Evolutionary conservation across 2,329 filamentous ascomycete species (phyloP).

Genomic region (Thermoascus crustaceus): DNA sequence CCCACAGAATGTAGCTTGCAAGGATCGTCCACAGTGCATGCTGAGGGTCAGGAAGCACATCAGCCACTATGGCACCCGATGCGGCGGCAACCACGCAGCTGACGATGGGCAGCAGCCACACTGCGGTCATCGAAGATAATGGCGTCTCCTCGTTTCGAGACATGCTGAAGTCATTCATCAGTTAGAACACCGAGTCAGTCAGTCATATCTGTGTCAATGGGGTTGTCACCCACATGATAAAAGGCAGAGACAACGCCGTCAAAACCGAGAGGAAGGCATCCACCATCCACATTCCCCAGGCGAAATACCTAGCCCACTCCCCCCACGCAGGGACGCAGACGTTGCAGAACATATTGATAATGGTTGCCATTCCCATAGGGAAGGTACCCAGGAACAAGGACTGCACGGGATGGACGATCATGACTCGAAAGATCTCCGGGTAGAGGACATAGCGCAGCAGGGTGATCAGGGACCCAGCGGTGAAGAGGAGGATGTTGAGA

Average conservation of each 20-base stretch:
- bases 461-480: conserved; percentile 39
- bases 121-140: conserved; percentile 56
- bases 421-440: conserved; percentile 56
- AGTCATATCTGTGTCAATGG: neutral
- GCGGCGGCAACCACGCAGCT: conserved; percentile 59
- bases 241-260: conserved; percentile 50
- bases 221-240: conserved; percentile 42
- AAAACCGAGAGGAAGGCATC: conserved; percentile 47
- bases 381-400: conserved; percentile 61
- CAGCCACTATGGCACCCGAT: conserved; percentile 55
- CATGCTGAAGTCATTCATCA: conserved; percentile 11
- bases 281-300: conserved; percentile 53
- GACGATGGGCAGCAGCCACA: conserved; percentile 59
- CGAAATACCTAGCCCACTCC: conserved; percentile 45
- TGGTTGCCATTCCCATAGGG: conserved; percentile 61
- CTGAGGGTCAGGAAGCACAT: conserved; percentile 46
- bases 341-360: conserved; percentile 57
- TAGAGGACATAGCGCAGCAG: conserved; percentile 56
- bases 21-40: conserved; percentile 56
- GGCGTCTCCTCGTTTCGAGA: conserved; percentile 32
- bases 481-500: conserved; percentile 30
- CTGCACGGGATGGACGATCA: conserved; percentile 60
- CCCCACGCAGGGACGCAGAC: conserved; percentile 56
- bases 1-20: too few species aligned
- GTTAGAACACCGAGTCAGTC: conserved; percentile 6